Evolutionary conservation across 2,329 filamentous ascomycete genomes (phyloP), one percentile per base, ranked within the genome.

Genomic region (Diplocarpon mali): DNA sequence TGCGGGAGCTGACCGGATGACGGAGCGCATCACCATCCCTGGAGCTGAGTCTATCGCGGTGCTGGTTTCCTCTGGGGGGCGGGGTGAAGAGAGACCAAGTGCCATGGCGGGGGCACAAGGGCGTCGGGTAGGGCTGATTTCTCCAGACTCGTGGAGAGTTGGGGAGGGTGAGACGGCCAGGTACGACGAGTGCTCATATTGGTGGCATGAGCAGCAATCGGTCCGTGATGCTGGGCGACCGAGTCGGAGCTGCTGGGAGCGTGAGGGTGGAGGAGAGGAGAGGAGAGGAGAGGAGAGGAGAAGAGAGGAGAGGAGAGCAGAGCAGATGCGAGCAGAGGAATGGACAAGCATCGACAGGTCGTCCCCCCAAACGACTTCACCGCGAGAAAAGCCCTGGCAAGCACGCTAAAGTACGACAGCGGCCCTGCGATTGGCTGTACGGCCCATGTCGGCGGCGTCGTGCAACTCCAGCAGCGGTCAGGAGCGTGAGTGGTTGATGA

Each of bases 41-140:
- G 40, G 31, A 42, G 40, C 24, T 36, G 40, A 42, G n/a, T 32
- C 10, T 30, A 20, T 20, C 20, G 20, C 20, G 20, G 20, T 24
- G 20, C 20, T 24, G 20, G 20, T 24, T 24, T 24, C 20, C 7
- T 24, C n/a, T n/a, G n/a, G n/a, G 20, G 40, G 32, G 29, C 40
- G 9, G 10, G 20, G 34, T 15, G 40, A 35, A 28, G 40, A 36
- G 29, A 30, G 20, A 24, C 20, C 20, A 4, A 24, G 20, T 24
- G 32, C 32, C 39, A 31, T 4, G 14, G 39, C 39, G 39, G 37
- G 38, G 38, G 32, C 28, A 40, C 34, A 20, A 42, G 20, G 36
- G 42, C 30, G 41, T 49, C 53, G 53, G 53, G 53, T 54, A 54
- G 51, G 53, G 53, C 53, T 54, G 53, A 54, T 28, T 36, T 34